A percentile compares a stretch with the other conserved stretches of the same genome.
Conservation (phyloP, 2,329 filamentous ascomycete genomes). For the Ceratocystis variospora region DNA sequence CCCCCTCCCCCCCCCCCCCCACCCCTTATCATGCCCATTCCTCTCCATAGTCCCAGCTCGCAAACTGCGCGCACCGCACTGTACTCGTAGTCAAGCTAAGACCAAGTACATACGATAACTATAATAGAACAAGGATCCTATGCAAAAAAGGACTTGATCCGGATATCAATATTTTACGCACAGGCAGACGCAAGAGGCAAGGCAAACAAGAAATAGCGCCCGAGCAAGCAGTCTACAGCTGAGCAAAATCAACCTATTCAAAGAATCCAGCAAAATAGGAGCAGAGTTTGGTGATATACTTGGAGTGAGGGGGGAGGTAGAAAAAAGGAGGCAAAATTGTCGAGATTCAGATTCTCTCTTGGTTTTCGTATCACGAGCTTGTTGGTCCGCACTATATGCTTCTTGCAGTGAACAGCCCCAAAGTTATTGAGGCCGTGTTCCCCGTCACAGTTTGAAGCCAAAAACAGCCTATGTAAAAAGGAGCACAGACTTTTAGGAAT, state of each 20-base stretch:
- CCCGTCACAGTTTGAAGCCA: not conserved
- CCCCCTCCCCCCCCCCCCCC: not conserved
- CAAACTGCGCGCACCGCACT: too few relatives aligned
- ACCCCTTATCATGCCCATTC: not conserved
- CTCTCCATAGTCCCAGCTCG: not conserved
- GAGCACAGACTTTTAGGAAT: constrained; percentile 1
- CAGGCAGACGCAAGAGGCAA: not conserved
- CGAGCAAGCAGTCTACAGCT: too few relatives aligned
- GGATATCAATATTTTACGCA: not conserved
- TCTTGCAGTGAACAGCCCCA: not conserved
- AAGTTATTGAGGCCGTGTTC: not conserved
- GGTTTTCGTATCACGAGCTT: not conserved
- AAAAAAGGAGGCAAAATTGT: too few relatives aligned
- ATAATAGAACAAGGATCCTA: not conserved
- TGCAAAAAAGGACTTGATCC: not conserved
- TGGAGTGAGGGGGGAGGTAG: too few relatives aligned
- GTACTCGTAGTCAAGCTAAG: too few relatives aligned
- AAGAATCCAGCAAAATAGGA: too few relatives aligned
- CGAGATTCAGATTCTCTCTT: not conserved
- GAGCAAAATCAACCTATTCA: too few relatives aligned
- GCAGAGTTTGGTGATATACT: too few relatives aligned
- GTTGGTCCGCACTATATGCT: not conserved
- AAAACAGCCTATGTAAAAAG: not conserved
- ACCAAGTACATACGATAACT: not conserved
- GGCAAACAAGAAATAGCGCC: too few relatives aligned